phyloP scores from a whole-genome alignment of 257 asterid genomes.

The Cynanchum wilfordii region DNA sequence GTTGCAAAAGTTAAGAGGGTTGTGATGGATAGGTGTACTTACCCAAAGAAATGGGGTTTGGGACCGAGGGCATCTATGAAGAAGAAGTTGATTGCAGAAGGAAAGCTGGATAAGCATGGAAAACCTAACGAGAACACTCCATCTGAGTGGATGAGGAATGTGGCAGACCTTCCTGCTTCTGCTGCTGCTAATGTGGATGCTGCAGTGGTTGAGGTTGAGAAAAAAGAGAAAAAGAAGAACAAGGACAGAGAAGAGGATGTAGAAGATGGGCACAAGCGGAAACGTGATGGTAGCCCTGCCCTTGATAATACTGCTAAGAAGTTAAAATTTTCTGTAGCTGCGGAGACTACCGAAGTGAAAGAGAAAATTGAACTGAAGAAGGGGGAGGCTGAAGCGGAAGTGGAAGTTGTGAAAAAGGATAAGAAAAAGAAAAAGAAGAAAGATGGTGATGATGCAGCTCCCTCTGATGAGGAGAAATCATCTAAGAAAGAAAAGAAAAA shows the following conservation, averaged over 20 bases:
- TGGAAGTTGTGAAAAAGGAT: slow-evolving; percentile 44
- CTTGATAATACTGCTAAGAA: slow-evolving; percentile 48
- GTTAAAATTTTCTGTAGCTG: slow-evolving; percentile 34
- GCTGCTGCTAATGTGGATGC: slow-evolving; percentile 29
- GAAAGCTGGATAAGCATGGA: slow-evolving; percentile 88
- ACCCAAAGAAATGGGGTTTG: slow-evolving; percentile 96
- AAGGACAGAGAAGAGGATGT: slow-evolving; percentile 36
- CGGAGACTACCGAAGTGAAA: slow-evolving; percentile 20
- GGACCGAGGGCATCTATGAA: slow-evolving; percentile 93
- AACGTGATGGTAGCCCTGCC: slow-evolving; percentile 44
- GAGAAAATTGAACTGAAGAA: slow-evolving; percentile 22
- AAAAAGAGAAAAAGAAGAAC: slow-evolving; percentile 52
- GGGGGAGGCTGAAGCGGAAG: slow-evolving; percentile 26
- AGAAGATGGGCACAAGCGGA: slow-evolving; percentile 54
- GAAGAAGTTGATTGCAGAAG: slow-evolving; percentile 82
- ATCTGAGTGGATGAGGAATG: slow-evolving; percentile 75
- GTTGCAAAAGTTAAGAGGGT: slow-evolving; percentile 97
- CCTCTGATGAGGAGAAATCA: slow-evolving; percentile 49
- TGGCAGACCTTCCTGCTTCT: slow-evolving; percentile 65
- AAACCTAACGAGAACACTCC: slow-evolving; percentile 69
- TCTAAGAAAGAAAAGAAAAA: slow-evolving; percentile 58
- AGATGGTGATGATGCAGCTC: slow-evolving; percentile 26
- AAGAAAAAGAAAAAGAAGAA: slow-evolving; percentile 39
- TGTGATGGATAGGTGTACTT: slow-evolving; percentile 95
- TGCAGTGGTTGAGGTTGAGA: slow-evolving; percentile 35